Conservation (phyloP, 2,329 filamentous ascomycete species). For the Monilinia aucupariae region DNA sequence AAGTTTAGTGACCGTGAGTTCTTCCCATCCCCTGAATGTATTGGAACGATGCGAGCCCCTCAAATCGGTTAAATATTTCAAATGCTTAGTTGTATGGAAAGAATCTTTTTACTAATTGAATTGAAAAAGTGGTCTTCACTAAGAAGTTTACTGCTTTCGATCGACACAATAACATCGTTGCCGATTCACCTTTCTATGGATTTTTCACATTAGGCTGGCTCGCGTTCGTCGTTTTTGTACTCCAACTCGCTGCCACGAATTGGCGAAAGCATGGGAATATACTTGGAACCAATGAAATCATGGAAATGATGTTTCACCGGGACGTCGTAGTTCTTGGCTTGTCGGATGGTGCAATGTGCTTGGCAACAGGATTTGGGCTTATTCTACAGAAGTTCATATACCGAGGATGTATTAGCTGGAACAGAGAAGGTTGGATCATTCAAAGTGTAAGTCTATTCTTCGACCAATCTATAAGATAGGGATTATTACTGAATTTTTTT, state of each 20-base stretch:
- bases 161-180: conserved; percentile 58
- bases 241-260: conserved; percentile 63
- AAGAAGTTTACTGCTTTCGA: conserved; percentile 70
- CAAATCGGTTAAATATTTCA: neutral
- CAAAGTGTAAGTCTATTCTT: conserved; percentile 50
- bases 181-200: conserved; percentile 67
- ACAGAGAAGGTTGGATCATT: conserved; percentile 63
- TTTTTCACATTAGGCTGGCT: conserved; percentile 80
- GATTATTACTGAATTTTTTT: conserved; percentile 8
- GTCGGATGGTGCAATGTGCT: conserved; percentile 66
- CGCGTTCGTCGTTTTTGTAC: conserved; percentile 57
- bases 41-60: neutral
- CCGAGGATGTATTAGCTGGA: conserved; percentile 60
- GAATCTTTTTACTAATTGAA: neutral
- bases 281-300: conserved; percentile 66
- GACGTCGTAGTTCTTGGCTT: conserved; percentile 51
- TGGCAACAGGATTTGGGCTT: conserved; percentile 58
- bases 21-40: neutral
- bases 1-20: conserved; percentile 41
- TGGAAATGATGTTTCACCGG: conserved; percentile 59
- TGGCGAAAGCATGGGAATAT: conserved; percentile 63
- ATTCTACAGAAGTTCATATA: conserved; percentile 57
- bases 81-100: too few species aligned
- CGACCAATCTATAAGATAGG: neutral
- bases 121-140: conserved; percentile 57